These are phyloP conservation scores for Candida incommunis DNA, from an alignment of 805 yeast genomes.

Conservation along the genomic window DNA sequence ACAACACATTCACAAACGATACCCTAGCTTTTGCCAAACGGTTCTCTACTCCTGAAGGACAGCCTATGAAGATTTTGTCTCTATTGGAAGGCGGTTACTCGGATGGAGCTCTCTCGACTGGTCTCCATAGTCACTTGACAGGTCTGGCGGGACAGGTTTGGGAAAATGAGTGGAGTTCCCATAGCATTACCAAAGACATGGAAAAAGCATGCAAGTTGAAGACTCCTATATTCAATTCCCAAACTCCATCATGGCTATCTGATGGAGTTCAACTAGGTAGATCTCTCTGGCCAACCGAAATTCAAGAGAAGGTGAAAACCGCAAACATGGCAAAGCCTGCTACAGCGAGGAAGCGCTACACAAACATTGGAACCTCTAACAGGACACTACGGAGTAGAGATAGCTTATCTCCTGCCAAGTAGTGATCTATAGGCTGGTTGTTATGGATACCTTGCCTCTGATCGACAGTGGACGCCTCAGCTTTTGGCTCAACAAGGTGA, in stretches of 20 bases:
- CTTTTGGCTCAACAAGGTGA: no score
- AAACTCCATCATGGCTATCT: not conserved
- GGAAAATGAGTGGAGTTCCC: conserved; percentile 53
- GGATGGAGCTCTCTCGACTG: conserved; percentile 66
- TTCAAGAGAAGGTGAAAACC: not conserved
- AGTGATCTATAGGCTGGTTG: no score
- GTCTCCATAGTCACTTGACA: conserved; percentile 63
- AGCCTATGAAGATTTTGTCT: conserved; percentile 37
- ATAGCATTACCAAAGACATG: conserved; percentile 48
- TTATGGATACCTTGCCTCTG: no score
- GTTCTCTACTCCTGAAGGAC: conserved; percentile 33
- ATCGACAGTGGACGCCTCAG: no score
- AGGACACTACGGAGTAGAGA: not conserved
- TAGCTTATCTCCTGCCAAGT: not conserved
- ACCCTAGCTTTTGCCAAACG: conserved; percentile 53
- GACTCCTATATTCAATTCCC: not conserved
- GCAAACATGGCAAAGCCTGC: not conserved
- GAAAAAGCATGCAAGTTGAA: conserved; percentile 31
- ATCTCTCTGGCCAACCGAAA: not conserved
- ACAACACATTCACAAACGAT: conserved; percentile 57
- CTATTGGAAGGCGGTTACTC: conserved; percentile 79
- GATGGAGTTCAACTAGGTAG: not conserved
- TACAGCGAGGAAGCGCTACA: not conserved
- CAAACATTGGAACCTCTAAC: not conserved
- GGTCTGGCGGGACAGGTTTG: conserved; percentile 49